Evolutionary conservation across 176 grass and related monocot species (phyloP).

Genomic region (Pontederia crassipes): DNA sequence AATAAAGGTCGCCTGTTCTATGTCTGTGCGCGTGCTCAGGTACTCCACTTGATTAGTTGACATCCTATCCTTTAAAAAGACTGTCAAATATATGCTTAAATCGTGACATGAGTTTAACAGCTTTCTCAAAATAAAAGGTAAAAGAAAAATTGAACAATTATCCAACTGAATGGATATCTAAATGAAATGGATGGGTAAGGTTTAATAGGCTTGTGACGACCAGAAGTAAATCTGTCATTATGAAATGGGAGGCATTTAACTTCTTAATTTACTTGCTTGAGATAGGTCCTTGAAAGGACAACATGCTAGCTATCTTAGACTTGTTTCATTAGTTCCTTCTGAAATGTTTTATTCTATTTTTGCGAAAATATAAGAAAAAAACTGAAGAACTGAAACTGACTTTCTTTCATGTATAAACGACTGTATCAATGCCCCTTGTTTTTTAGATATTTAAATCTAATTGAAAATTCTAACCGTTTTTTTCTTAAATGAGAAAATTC

Average conservation of each 20-base stretch:
- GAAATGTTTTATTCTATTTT: not conserved
- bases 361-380: not conserved
- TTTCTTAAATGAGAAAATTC: no score
- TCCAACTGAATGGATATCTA: no score
- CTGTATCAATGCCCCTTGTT: not conserved
- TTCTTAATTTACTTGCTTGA: no score
- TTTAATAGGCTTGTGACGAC: no score
- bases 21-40: slow-evolving; percentile 93
- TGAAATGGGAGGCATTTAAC: no score
- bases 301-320: not conserved
- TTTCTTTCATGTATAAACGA: not conserved
- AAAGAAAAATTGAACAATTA: no score
- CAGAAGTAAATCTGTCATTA: no score
- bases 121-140: no score
- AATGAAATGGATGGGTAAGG: no score
- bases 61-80: not conserved
- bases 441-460: not conserved
- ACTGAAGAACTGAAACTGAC: not conserved
- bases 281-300: no score
- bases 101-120: not conserved
- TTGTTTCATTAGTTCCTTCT: not conserved
- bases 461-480: not conserved
- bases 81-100: not conserved
- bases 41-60: slow-evolving; percentile 18
- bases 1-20: slow-evolving; percentile 84